Evolutionary conservation across 2,329 filamentous ascomycete species (phyloP), one percentile per base, ranked within the genome.

Genomic region (Nigrospora sphaerica): DNA sequence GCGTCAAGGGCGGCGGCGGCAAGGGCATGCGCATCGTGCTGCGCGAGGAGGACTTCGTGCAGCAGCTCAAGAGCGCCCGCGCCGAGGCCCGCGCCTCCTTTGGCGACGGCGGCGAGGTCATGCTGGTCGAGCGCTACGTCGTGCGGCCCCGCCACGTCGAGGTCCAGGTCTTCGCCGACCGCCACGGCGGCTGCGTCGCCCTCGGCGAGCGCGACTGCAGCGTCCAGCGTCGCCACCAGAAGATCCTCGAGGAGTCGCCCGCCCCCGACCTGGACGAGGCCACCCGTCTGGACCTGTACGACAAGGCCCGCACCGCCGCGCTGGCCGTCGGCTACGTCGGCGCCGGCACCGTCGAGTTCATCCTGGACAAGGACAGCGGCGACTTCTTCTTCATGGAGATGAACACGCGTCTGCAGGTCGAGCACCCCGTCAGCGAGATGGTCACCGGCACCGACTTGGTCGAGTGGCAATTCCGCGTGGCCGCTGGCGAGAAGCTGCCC

Each of bases 351-450:
- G 86, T 95, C 17, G 90, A 95, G 66, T 95, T 91, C 60, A 86
- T 95, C 38, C 83, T 95, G 6, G 89, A 95, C 64, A 86, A 89
- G 61, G 81, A 88, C 56, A 83, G 81, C 6, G 86, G 83, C 41
- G 78, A 85, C 38, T 95, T 93, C 64, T 95, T 81, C 65, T 88
- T 88, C 56, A 85, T 87, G 77, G 85, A 88, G 67, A 86, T 88
- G 77, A 86, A 88, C 59, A 96, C 93, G 0, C 78, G 93, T 44
- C 72, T 98, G 17, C 93, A 98, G 66, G 93, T 98, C 42, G 93
- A 98, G 69, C 93, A 98, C 59, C 93, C 93, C 0, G 93, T 97
- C 17, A 97, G 74, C 39, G 78, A 81, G 63, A 81, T 82, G 74
- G 79, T 84, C 42, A 85, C 81, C 2, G 81, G 81, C 6, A 77